A percentile compares a stretch with the other conserved stretches of the same genome.
Evolutionary conservation across 2,329 filamentous ascomycete genomes (phyloP).

Genomic region (Penicillium sp.): DNA sequence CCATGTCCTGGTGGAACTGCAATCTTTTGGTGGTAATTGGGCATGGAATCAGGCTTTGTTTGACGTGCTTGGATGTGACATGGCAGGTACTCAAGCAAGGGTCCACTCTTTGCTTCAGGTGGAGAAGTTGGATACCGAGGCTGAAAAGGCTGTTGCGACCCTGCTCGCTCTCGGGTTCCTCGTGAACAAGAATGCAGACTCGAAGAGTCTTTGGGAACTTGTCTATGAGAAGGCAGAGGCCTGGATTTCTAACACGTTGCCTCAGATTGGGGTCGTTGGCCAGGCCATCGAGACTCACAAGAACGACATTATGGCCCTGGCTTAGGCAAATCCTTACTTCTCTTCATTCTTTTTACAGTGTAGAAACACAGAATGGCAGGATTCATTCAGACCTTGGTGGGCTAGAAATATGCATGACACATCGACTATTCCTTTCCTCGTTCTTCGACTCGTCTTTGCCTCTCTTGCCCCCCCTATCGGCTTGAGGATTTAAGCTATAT

Average conservation of each 20-base stretch:
- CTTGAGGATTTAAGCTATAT: too few relatives aligned
- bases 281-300: neutral
- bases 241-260: slow-evolving; percentile 10
- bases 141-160: slow-evolving; percentile 13
- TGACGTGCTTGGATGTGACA: slow-evolving; percentile 17
- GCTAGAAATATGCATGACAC: too few relatives aligned
- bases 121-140: neutral
- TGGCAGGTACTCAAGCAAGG: neutral
- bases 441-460: too few relatives aligned
- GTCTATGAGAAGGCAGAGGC: slow-evolving; percentile 19
- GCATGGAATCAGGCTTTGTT: slow-evolving; percentile 32
- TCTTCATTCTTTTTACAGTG: neutral
- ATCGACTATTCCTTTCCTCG: too few relatives aligned
- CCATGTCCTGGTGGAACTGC: slow-evolving; percentile 54
- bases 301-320: neutral
- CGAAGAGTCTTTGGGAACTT: slow-evolving; percentile 19
- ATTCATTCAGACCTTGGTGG: too few relatives aligned
- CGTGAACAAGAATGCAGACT: neutral
- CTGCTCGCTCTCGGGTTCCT: slow-evolving; percentile 18
- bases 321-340: neutral
- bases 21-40: slow-evolving; percentile 62
- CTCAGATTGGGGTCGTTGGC: neutral
- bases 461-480: too few relatives aligned
- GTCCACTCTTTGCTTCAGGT: neutral
- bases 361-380: neutral